Conservation (phyloP, 1,139 yeast species). For the Saccharomycopsis crataegensis region DNA sequence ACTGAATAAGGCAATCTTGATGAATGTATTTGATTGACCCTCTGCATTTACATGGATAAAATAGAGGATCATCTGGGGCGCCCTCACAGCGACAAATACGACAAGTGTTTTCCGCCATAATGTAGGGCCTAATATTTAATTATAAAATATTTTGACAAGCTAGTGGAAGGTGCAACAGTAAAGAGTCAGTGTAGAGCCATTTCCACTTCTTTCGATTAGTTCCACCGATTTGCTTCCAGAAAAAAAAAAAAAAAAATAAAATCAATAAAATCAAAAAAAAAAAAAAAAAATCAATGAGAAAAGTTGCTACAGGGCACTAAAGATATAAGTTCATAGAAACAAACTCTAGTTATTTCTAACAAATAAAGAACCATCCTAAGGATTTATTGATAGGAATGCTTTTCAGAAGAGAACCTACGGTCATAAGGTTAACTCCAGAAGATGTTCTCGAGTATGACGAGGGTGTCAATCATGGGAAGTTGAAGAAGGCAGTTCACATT, state of each 20-base stretch:
- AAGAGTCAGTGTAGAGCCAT: not conserved
- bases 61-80: slow-evolving; percentile 69
- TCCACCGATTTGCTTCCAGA: not conserved
- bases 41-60: slow-evolving; percentile 88
- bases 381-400: slow-evolving; percentile 5
- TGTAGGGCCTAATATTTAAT: not conserved
- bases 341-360: no score
- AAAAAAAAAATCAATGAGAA: no score
- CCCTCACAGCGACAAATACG: slow-evolving; percentile 93
- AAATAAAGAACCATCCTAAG: no score
- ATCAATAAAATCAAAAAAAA: no score
- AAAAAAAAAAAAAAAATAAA: no score
- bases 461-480: not conserved
- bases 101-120: slow-evolving; percentile 48
- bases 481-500: not conserved
- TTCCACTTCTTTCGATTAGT: not conserved
- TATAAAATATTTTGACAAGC: no score
- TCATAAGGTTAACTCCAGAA: slow-evolving; percentile 57
- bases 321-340: no score
- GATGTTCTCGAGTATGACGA: slow-evolving; percentile 57
- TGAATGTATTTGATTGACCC: slow-evolving; percentile 93
- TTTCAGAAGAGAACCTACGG: slow-evolving; percentile 55
- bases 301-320: no score
- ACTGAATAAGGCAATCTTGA: slow-evolving; percentile 82
- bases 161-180: not conserved